phyloP scores from a whole-genome alignment of 2,329 filamentous ascomycete genomes.

The Nannizzia gypsea region DNA sequence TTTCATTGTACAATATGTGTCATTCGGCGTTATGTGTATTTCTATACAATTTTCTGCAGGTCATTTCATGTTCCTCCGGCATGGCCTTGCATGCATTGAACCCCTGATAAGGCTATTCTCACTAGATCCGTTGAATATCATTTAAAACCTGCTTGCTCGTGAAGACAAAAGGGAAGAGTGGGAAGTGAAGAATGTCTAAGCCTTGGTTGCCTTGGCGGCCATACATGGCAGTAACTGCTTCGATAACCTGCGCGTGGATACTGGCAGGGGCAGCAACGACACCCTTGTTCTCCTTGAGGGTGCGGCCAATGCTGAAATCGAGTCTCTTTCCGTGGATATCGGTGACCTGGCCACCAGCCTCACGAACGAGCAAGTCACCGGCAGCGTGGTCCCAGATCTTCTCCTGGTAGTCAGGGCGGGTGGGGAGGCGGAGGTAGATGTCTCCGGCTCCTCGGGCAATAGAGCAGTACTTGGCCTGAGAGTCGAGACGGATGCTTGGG shows the following conservation, averaged over 20 bases:
- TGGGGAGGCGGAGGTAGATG: conserved; percentile 81
- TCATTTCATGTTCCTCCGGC: conserved; percentile 5
- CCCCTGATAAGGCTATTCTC: background rate
- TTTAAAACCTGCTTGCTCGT: background rate
- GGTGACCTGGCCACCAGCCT: conserved; percentile 84
- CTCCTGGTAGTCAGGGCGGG: conserved; percentile 80
- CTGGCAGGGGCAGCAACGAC: conserved; percentile 75
- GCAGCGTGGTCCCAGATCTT: conserved; percentile 99
- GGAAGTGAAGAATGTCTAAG: conserved; percentile 3
- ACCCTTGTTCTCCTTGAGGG: conserved; percentile 80
- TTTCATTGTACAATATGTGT: conserved; percentile 17
- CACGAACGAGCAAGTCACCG: conserved; percentile 83
- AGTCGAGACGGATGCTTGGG: conserved; percentile 91
- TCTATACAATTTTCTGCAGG: conserved; percentile 13
- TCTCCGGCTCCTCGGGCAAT: conserved; percentile 91
- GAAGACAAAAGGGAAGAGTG: background rate
- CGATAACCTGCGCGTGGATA: conserved; percentile 64
- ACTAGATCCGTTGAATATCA: background rate
- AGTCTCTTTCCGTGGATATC: conserved; percentile 75
- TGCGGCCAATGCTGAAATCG: conserved; percentile 78
- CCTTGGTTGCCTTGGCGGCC: conserved; percentile 48
- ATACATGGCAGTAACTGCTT: conserved; percentile 56
- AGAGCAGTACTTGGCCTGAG: conserved; percentile 92
- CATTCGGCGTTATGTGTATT: conserved; percentile 19
- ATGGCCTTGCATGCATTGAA: background rate